Conservation (phyloP, 441 rosid genomes). For the Isatis lusitanica region DNA sequence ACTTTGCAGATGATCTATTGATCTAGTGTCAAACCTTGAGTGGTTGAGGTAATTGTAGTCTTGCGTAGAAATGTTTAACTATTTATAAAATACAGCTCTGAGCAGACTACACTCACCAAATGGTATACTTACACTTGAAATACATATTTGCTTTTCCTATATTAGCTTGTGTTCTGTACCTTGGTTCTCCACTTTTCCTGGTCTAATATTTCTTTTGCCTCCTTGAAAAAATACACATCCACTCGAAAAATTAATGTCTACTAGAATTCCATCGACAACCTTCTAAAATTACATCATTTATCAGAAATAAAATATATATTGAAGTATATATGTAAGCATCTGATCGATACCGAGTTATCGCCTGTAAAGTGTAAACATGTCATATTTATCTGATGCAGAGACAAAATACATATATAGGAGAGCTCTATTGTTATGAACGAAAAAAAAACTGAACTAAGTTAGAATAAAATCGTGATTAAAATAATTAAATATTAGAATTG, state of each 20-base stretch:
- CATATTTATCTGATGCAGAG: not conserved
- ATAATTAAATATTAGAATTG: not conserved
- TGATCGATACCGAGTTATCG: not conserved
- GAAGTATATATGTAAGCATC: not conserved
- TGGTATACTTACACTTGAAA: not conserved
- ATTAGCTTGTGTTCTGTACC: not conserved
- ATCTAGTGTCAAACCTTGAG: not conserved
- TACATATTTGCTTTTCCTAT: not conserved
- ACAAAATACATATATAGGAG: not conserved
- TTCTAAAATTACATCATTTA: not conserved
- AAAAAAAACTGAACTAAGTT: not conserved
- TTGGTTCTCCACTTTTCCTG: conserved; percentile 14
- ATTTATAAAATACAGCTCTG: not conserved
- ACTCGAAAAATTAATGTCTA: not conserved
- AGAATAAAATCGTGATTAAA: not conserved
- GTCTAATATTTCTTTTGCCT: not conserved
- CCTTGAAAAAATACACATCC: not conserved
- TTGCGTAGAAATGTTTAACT: not conserved
- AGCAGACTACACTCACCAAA: not conserved
- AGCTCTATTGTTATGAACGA: not conserved
- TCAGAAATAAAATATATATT: not conserved
- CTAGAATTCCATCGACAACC: not conserved
- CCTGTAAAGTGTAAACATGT: not conserved
- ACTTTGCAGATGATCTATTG: not conserved
- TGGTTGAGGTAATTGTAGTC: not conserved